These are phyloP conservation scores for Aristolochia californica DNA, from an alignment of 164 flowering plant genomes.

Conservation along the genomic window DNA sequence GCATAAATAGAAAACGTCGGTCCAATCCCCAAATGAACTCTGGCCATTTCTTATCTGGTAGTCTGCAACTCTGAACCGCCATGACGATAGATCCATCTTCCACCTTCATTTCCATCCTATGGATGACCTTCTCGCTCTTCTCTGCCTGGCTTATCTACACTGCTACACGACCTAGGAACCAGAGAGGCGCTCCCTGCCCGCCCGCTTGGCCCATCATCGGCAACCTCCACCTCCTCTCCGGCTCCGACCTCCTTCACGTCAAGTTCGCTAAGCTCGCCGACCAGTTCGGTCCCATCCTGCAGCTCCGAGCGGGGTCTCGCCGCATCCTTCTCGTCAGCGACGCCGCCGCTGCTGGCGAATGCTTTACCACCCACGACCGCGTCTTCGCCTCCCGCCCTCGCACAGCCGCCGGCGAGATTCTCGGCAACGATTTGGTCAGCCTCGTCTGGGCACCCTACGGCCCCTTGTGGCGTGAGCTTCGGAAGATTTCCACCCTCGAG, in stretches of 20 bases:
- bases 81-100: too few relatives aligned
- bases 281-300: background rate
- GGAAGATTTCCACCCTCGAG: background rate
- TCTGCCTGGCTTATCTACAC: too few relatives aligned
- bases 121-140: too few relatives aligned
- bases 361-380: constrained; percentile 1
- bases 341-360: background rate
- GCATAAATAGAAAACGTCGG: too few relatives aligned
- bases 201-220: constrained; percentile 1
- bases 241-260: background rate
- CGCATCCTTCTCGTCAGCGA: background rate
- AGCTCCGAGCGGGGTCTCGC: background rate
- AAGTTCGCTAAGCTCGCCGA: constrained; percentile 1
- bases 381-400: constrained; percentile 2
- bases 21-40: too few relatives aligned
- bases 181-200: background rate
- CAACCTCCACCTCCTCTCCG: constrained; percentile 2
- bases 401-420: too few relatives aligned
- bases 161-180: too few relatives aligned
- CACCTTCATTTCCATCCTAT: too few relatives aligned
- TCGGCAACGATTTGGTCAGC: background rate
- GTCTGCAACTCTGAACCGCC: too few relatives aligned
- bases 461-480: background rate
- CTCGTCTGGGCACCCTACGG: constrained; percentile 2
- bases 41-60: too few relatives aligned